Evolutionary conservation across 192 early-diverging fungal species (phyloP), one percentile per base, ranked within the genome.

Genomic region (Coemansia sp.): DNA sequence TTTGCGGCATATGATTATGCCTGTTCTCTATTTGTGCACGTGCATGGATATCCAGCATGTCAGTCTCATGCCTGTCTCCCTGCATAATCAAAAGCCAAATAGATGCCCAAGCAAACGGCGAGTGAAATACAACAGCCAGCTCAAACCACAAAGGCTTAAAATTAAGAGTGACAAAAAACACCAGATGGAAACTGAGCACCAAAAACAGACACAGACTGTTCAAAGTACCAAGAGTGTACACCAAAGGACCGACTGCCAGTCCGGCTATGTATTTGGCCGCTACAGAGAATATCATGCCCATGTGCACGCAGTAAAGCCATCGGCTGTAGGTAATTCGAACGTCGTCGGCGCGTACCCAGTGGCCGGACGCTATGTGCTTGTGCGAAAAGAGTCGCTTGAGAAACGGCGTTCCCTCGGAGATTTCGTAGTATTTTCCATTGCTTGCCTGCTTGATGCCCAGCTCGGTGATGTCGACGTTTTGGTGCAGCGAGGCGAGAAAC

Each of bases 101-200:
- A 8, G 71, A 71, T 7, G 75, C 80, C 74, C 75, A 77, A 12
- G 80, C 80, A 48, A 82, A 77, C n/a, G 80, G 80, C 64, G 80
- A 82, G 33, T 71, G 69, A 55, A 68, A 71, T 11, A 82, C 48
- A 11, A 77, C 74, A 0, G 72, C 70, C 6, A 51, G 58, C 56
- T 75, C 80, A 28, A 77, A 82, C 74, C 68, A 77, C 40, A 14
- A 29, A 0, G 72, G 75, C 17, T 31, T 49, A 56, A 68, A 77
- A 40, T 82, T 76, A 6, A 82, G 45, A 8, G 80, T 58, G 0
- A 77, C 42, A 51, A 77, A 77, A 56, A 77, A 82, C 18, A 66
- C 8, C 38, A 74, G 34, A 38, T 82, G 80, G 71, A 74, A 82
- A 40, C 57, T 68, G 28, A 71, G 38, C 18, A 82, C 75, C 40